Conservation (phyloP, 257 asterid species). For the Przewalskia tangutica region DNA sequence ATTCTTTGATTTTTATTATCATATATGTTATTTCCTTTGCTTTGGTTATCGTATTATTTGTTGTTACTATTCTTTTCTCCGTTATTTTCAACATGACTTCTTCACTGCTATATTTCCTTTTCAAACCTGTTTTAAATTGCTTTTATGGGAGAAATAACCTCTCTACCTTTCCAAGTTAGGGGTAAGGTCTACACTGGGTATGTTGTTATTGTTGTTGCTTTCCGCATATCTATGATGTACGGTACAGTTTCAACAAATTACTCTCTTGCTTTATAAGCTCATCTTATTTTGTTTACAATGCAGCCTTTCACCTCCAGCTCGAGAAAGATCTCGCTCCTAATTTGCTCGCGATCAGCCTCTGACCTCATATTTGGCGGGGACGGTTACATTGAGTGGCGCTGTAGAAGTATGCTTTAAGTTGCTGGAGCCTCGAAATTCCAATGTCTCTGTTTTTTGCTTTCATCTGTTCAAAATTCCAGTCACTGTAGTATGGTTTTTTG, state of each 20-base stretch:
- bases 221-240: background rate
- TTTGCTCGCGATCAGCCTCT: background rate
- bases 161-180: no score
- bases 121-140: no score
- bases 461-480: background rate
- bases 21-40: no score
- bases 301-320: constrained; percentile 43
- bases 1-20: no score
- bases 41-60: no score
- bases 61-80: no score
- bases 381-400: background rate
- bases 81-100: no score
- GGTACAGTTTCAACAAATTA: background rate
- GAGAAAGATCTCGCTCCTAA: constrained; percentile 33
- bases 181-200: no score
- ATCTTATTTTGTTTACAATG: constrained; percentile 11
- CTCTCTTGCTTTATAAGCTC: background rate
- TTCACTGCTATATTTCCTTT: no score
- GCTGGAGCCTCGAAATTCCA: background rate
- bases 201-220: no score
- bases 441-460: background rate
- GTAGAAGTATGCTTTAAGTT: background rate
- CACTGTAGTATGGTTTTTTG: background rate
- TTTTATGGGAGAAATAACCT: no score
- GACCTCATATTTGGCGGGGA: background rate